These are phyloP conservation scores for Cicer yamashitae DNA, from an alignment of 306 rosid species.

Conservation along the genomic window DNA sequence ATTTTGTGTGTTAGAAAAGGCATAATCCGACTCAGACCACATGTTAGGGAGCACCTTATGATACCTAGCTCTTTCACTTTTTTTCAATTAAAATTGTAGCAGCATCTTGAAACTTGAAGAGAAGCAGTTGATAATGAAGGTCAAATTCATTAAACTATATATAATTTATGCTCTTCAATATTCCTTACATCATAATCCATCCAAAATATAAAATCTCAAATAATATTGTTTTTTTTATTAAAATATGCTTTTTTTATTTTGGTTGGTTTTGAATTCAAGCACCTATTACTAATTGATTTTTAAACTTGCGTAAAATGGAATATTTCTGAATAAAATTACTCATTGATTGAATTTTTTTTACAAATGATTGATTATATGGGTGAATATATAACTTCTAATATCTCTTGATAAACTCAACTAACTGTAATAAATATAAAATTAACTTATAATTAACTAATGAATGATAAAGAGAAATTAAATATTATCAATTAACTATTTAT, in stretches of 20 bases:
- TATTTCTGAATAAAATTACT: too few relatives aligned
- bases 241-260: slow-evolving; percentile 36
- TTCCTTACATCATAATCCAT: slow-evolving; percentile 32
- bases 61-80: slow-evolving; percentile 48
- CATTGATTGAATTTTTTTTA: too few relatives aligned
- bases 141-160: slow-evolving; percentile 31
- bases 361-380: too few relatives aligned
- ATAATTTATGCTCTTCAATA: background rate
- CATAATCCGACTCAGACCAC: slow-evolving; percentile 56
- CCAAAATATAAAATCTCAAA: slow-evolving; percentile 11
- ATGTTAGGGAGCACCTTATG: slow-evolving; percentile 54
- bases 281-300: background rate
- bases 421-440: too few relatives aligned
- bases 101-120: slow-evolving; percentile 49
- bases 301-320: background rate
- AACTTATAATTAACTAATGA: too few relatives aligned
- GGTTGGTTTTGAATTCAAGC: slow-evolving; percentile 29
- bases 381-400: too few relatives aligned
- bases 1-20: slow-evolving; percentile 50
- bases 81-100: slow-evolving; percentile 41
- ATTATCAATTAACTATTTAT: too few relatives aligned
- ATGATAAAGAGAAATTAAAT: too few relatives aligned
- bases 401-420: too few relatives aligned
- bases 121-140: slow-evolving; percentile 32
- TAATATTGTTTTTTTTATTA: slow-evolving; percentile 11